Percentiles rank a stretch among this genome's conserved stretches.
These are phyloP conservation scores for Clarireedia hainanense DNA, from an alignment of 2,329 filamentous ascomycete genomes.

Conservation along the genomic window DNA sequence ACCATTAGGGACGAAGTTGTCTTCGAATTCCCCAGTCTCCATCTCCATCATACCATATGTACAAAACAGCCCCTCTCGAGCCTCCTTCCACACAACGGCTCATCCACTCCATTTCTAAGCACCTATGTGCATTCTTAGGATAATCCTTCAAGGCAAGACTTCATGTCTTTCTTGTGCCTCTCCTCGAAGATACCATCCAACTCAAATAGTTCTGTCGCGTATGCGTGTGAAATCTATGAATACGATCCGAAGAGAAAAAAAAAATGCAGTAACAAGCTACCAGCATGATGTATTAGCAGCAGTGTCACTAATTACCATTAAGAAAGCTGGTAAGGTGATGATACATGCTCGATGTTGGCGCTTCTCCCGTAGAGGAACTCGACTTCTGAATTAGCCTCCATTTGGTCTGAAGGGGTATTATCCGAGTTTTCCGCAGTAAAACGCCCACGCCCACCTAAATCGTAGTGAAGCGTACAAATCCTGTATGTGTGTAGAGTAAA, in stretches of 20 bases:
- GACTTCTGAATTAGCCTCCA: conserved; percentile 2
- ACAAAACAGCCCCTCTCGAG: neutral
- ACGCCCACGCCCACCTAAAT: conserved; percentile 10
- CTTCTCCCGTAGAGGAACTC: neutral
- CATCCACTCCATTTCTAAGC: neutral
- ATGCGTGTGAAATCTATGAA: conserved; percentile 9
- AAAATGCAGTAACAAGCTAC: neutral
- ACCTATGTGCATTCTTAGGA: neutral
- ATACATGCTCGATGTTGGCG: neutral
- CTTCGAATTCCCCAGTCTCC: neutral
- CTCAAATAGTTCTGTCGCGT: neutral
- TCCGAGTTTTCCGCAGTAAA: conserved; percentile 4
- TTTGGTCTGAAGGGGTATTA: conserved; percentile 3
- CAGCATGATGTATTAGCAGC: neutral
- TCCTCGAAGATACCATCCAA: neutral
- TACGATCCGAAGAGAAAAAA: conserved; percentile 1
- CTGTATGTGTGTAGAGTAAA: conserved; percentile 1
- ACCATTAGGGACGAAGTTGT: neutral
- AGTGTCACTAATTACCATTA: neutral
- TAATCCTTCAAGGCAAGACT: neutral
- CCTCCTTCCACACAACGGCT: neutral
- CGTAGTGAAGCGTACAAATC: conserved; percentile 7
- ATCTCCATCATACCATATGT: neutral
- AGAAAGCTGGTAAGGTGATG: neutral
- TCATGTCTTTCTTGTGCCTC: neutral